phyloP scores from a whole-genome alignment of 2,329 filamentous ascomycete genomes.

The Falciphora oryzae region DNA sequence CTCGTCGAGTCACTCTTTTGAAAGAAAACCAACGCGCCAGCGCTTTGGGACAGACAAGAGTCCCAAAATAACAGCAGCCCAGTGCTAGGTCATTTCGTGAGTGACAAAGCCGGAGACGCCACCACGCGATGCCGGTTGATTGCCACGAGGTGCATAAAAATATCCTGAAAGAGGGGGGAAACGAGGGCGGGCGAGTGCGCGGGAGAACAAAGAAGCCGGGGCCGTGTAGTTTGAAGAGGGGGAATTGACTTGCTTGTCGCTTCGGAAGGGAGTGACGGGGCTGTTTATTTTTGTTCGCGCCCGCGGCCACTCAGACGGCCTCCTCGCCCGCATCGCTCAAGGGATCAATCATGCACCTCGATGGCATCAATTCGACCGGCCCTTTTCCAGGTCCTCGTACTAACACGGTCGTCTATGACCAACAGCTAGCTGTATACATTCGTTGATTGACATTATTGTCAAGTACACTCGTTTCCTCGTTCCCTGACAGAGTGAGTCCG shows the following conservation, averaged over 20 bases:
- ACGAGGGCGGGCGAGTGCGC: neutral
- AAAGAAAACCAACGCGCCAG: slow-evolving; percentile 21
- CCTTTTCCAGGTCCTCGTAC: slow-evolving; percentile 6
- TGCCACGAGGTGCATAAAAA: neutral
- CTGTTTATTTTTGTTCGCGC: neutral
- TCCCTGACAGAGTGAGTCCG: slow-evolving; percentile 43
- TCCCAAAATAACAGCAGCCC: neutral
- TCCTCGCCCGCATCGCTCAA: neutral
- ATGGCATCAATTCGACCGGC: neutral
- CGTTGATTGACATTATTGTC: slow-evolving; percentile 45
- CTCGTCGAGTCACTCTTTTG: slow-evolving; percentile 44
- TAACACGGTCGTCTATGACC: slow-evolving; percentile 8
- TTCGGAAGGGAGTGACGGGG: neutral
- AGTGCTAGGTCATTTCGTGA: neutral
- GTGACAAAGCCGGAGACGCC: neutral
- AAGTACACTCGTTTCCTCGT: slow-evolving; percentile 52
- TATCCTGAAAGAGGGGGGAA: neutral
- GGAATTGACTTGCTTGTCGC: neutral
- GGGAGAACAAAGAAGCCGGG: neutral
- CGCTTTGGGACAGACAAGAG: slow-evolving; percentile 5
- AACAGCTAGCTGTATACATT: slow-evolving; percentile 31
- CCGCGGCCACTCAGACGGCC: neutral
- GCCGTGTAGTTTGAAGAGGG: too few relatives aligned
- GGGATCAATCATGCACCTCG: neutral
- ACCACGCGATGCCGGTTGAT: neutral